Evolutionary conservation across 768 basidiomycete genomes (phyloP), one percentile per base, ranked within the genome.

Genomic region (Panus rudis): DNA sequence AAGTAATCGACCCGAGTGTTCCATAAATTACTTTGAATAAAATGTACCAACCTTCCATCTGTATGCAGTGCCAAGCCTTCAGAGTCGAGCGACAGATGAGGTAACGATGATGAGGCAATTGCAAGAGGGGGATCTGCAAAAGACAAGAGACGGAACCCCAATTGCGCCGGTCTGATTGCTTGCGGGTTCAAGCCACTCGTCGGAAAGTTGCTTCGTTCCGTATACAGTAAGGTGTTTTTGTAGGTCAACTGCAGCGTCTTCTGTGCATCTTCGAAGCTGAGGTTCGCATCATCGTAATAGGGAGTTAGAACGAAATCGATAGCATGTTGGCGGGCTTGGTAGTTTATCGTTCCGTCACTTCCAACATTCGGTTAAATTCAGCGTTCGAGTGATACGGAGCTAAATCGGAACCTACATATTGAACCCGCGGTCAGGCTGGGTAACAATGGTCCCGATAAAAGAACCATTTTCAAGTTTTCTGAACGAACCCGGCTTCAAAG

Each of bases 321-420:
- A 35, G 71, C 65, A 43, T 82, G 80, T n/a, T 71, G 75, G n/a
- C 83, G 73, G 3, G 69, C 68, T 54, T 79, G 77, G 50, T 77
- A 83, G 58, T 84, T 72, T 32, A 79, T 64, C 0, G 80, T 77
- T 1, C 57, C 64, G 19, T 72, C 69, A 3, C 77, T 79, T 39
- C 41, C 35, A 37, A 19, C 22, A 41, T 14, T 19, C 20, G 19
- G 12, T 10, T 43, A 24, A 39, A 33, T 22, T 41, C 19, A 41
- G 35, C 23, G 11, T 25, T 21, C 7, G 25, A 17, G n/a, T 24
- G 11, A 37, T 10, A 41, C 4, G 26, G 8, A 12, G n/a, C n/a
- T n/a, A n/a, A 20, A 22, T 6, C 22, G 25, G 21, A 3, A 60
- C 71, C 16, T 53, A 79, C 75, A 78, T 65, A 48, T 79, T 80